These are phyloP conservation scores for Coriaria nepalensis DNA, from an alignment of 306 rosid species.

Conservation along the genomic window DNA sequence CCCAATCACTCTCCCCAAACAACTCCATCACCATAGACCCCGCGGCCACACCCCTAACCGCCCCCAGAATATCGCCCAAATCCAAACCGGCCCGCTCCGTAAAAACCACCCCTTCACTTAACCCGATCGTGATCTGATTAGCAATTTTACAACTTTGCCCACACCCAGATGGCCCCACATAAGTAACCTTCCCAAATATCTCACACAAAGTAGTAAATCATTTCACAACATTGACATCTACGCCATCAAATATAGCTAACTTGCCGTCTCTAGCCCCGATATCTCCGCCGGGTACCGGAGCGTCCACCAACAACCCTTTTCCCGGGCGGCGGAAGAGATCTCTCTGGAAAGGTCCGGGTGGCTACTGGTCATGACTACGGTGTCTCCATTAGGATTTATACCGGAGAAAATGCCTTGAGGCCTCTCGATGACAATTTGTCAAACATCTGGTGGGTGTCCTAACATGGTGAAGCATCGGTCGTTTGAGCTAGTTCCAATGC, in stretches of 20 bases:
- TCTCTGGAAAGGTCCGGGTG: slow-evolving; percentile 61
- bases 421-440: slow-evolving; percentile 23
- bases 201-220: slow-evolving; percentile 48
- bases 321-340: slow-evolving; percentile 29
- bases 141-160: slow-evolving; percentile 84
- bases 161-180: slow-evolving; percentile 48
- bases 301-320: slow-evolving; percentile 49
- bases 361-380: slow-evolving; percentile 64
- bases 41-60: slow-evolving; percentile 46
- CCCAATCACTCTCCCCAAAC: slow-evolving; percentile 53
- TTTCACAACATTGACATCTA: slow-evolving; percentile 36
- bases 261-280: slow-evolving; percentile 73
- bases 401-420: slow-evolving; percentile 27
- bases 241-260: slow-evolving; percentile 58
- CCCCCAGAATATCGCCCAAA: slow-evolving; percentile 35
- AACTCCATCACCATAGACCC: slow-evolving; percentile 55
- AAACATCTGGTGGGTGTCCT: slow-evolving; percentile 69
- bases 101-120: slow-evolving; percentile 70
- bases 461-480: slow-evolving; percentile 56
- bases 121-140: slow-evolving; percentile 54
- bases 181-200: slow-evolving; percentile 36
- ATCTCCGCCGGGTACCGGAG: slow-evolving; percentile 81
- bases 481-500: slow-evolving; percentile 32
- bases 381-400: slow-evolving; percentile 31
- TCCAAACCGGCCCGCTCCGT: slow-evolving; percentile 58